Base-by-base conservation (phyloP, 495 filamentous ascomycete species). In the Aspergillus ellipticus region DNA sequence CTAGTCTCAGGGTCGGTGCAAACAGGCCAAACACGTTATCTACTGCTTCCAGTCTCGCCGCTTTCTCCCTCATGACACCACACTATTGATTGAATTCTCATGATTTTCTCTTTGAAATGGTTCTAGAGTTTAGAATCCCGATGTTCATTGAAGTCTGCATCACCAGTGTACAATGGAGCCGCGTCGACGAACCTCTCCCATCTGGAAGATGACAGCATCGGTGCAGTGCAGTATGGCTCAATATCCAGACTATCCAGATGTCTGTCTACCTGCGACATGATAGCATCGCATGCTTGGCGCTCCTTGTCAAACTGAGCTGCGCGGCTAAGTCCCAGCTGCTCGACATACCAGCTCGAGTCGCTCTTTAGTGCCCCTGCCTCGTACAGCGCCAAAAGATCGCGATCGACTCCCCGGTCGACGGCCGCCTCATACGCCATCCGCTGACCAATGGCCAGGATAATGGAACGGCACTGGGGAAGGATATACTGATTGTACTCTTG, bases 391-490 rank as follows among this genome's bases (percentile, higher is more conserved):
- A 70, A 37, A 0, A 73, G 42, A 11, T 63, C 58, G 7, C 52
- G 53, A 20, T 64, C 60, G 0, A 75, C 43, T 11, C 31, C 49
- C 20, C 52, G 47, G 5, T 67, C 61, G 1, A 45, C 35, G n/a
- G 72, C 67, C 5, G 69, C 67, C 51, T 75, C 71, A 21, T 68
- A 64, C 0, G 66, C 70, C 68, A 73, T 73, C 1, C 70, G 67
- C n/a, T 70, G 63, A 0, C 68, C 72, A 5, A 69, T 68, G 2
- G 72, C 66, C 31, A 64, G 43, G 41, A 73, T 53, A 8, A 74
- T 54, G 0, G 61, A 51, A 3, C 59, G 60, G 26, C 64, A 73
- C 2, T 51, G 68, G 2, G 72, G 72, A 16, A 74, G 53, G 29
- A 52, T 28, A n/a, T 19, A 42, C 0, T 49, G 42, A 43, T 70